Base-by-base conservation (phyloP, 176 grass and related monocot genomes). In the Musa troglodytarum region DNA sequence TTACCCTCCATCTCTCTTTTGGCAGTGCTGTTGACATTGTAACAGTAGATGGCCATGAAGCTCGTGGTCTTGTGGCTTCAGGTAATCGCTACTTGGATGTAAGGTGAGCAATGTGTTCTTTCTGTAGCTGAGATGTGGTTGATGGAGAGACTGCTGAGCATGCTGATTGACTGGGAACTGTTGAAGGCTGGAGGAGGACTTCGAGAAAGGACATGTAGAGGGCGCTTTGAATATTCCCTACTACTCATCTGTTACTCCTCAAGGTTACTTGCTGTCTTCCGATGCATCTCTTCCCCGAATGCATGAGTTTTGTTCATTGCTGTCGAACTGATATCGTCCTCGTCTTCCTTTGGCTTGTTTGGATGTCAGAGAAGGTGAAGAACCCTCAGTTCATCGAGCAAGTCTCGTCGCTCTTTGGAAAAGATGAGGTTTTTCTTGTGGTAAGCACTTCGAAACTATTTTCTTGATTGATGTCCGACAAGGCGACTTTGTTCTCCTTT, bases 191-290 rank as follows among this genome's bases (percentile, higher is more conserved):
- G 34, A 52, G 56, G 74, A 86, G 53, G 79, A 73, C 20, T 86
- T 78, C 73, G 84, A 86, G 28, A 72, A 53, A 21, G 79, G 75
- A 50, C 79, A 86, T 72, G 75, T 82, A 26, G 84, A 82, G 54
- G 84, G 84, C 25, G 69, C 84, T 9, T 73, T 73, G 52, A 86
- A 86, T 22, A 52, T 86, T 82, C 52, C 84, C n/a, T 86, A 82
- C 62, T 86, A 86, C 75, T 74, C 74, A 19, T 86, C 79, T 82
- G 79, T 86, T 10, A 82, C 84, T 59, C 79, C 79, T 74, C 52
- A 73, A 79, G 75, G 84, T 86, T 23, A 8, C 3, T 53, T 19
- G 11, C 25, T 10, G 4, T 43, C 4, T 43, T 43, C 6, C 0
- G 34, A 43, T 6, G 1, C 29, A 65, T 24, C 19, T 21, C 11